Conservation (phyloP, 2,329 filamentous ascomycete genomes). For the Penicillium rolfsii region DNA sequence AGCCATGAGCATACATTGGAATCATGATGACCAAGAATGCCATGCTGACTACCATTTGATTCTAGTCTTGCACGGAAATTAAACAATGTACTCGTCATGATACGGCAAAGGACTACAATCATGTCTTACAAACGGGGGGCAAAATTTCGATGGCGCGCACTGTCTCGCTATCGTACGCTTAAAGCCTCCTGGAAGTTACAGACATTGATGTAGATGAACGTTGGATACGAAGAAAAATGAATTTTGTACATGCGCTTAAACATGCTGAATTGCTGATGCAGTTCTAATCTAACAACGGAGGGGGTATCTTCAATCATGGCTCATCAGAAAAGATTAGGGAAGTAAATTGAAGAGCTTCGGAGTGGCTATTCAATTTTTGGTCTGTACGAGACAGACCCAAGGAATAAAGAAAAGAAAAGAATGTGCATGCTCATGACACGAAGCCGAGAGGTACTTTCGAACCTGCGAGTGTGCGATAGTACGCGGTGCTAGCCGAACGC, state of each 20-base stretch:
- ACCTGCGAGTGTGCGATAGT: neutral
- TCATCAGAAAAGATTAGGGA: neutral
- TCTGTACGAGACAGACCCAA: neutral
- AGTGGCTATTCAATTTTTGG: neutral
- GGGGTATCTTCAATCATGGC: slow-evolving; percentile 17
- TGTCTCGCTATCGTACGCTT: neutral
- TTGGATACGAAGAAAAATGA: neutral
- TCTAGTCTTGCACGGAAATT: neutral
- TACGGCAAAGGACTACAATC: neutral
- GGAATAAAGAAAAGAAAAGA: neutral
- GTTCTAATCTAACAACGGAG: neutral
- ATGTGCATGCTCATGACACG: neutral
- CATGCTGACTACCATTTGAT: neutral
- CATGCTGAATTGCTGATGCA: neutral
- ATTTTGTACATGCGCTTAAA: neutral
- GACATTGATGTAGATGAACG: too few species aligned
- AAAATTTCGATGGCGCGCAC: neutral
- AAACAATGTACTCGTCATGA: neutral
- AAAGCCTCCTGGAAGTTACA: neutral
- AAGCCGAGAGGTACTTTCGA: too few species aligned
- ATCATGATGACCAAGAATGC: neutral
- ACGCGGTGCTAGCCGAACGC: neutral
- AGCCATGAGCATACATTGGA: neutral
- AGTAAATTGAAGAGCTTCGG: slow-evolving; percentile 16
- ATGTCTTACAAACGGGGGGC: neutral